Evolutionary conservation across 805 yeast species (phyloP).

Genomic region (Yarrowia sp.): DNA sequence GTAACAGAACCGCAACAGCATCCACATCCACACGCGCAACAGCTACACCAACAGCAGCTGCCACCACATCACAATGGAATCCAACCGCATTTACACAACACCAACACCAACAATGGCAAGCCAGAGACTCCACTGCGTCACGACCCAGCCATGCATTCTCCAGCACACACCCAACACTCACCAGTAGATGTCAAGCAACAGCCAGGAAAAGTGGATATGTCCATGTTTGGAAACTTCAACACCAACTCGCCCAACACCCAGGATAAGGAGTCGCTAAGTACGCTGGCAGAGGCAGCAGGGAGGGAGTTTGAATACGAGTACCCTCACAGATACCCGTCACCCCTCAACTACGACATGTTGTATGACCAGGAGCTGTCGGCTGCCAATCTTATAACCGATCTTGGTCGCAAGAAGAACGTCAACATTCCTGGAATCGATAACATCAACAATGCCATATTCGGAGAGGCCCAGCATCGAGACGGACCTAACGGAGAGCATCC

Average conservation of each 20-base stretch:
- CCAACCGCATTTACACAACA: not conserved
- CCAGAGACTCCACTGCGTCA: not conserved
- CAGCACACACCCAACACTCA: conserved; percentile 6
- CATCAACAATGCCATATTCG: conserved; percentile 13
- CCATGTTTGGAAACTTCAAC: not conserved
- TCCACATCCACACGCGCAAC: not conserved
- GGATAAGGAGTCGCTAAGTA: conserved; percentile 13
- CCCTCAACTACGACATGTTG: conserved; percentile 13
- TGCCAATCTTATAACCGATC: conserved; percentile 16
- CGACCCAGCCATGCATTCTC: conserved; percentile 2
- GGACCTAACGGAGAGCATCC: not conserved
- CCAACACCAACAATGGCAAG: not conserved
- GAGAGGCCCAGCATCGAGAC: conserved; percentile 7
- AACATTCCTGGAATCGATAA: conserved; percentile 18
- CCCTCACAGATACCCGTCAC: conserved; percentile 14
- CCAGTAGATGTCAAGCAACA: conserved; percentile 1
- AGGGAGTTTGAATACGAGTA: conserved; percentile 17
- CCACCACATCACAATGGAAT: not conserved
- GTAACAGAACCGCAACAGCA: not conserved
- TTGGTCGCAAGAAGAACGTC: conserved; percentile 10
- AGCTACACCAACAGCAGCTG: not conserved
- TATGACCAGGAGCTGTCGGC: conserved; percentile 23
- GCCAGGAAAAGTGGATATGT: conserved; percentile 9
- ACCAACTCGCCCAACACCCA: not conserved
- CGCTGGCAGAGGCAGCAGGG: conserved; percentile 19